phyloP scores from a whole-genome alignment of 2,329 filamentous ascomycete species.

The Xylaria arbuscula region DNA sequence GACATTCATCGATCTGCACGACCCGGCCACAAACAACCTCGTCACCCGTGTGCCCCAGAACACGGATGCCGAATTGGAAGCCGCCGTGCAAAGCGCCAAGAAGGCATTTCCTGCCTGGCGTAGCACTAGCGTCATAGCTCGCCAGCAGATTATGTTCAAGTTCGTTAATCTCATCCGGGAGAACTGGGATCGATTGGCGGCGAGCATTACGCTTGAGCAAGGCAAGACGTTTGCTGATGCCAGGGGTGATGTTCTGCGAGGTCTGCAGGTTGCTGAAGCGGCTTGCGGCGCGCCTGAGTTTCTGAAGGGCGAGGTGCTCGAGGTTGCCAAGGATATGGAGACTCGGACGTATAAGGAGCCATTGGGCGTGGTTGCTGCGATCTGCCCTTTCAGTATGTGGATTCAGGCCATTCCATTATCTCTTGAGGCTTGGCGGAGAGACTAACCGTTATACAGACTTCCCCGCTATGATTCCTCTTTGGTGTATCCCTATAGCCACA shows the following conservation, averaged over 20 bases:
- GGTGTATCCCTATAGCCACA: slow-evolving; percentile 87
- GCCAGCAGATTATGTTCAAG: slow-evolving; percentile 90
- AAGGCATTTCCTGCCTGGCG: slow-evolving; percentile 81
- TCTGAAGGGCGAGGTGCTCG: slow-evolving; percentile 83
- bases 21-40: slow-evolving; percentile 87
- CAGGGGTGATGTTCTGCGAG: slow-evolving; percentile 82
- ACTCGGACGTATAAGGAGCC: slow-evolving; percentile 85
- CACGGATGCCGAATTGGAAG: slow-evolving; percentile 80
- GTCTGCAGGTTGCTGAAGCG: slow-evolving; percentile 86
- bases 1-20: slow-evolving; percentile 81
- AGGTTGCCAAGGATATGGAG: slow-evolving; percentile 92
- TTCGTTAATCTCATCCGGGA: slow-evolving; percentile 82
- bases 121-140: slow-evolving; percentile 75
- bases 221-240: slow-evolving; percentile 90
- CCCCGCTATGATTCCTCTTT: slow-evolving; percentile 92
- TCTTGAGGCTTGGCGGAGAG: not conserved
- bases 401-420: slow-evolving; percentile 11
- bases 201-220: slow-evolving; percentile 88
- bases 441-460: slow-evolving; percentile 70
- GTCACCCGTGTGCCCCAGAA: slow-evolving; percentile 86
- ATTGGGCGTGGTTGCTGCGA: slow-evolving; percentile 82
- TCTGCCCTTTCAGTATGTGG: slow-evolving; percentile 83
- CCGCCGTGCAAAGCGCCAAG: slow-evolving; percentile 78
- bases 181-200: slow-evolving; percentile 86
- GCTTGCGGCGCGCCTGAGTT: slow-evolving; percentile 83